These are phyloP conservation scores for Rhizopus delemar DNA, from an alignment of 371 early-diverging fungal genomes.

Conservation along the genomic window DNA sequence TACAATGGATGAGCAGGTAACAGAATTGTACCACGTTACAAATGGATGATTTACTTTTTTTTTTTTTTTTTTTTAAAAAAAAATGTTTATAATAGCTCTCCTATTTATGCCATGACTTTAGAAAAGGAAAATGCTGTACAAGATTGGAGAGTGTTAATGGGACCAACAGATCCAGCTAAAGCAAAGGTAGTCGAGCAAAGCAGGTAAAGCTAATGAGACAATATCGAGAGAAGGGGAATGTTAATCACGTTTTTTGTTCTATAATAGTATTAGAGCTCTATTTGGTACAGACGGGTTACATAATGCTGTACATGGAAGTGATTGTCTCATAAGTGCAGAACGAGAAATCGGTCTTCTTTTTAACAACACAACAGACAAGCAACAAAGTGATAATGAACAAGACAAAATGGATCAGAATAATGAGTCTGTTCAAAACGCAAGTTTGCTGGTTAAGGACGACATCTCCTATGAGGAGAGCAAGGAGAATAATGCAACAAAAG, in stretches of 20 bases:
- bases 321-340: conserved; percentile 61
- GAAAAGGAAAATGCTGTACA: conserved; percentile 65
- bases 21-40: conserved; percentile 2
- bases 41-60: not conserved
- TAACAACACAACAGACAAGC: not conserved
- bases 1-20: conserved; percentile 74
- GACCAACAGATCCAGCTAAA: conserved; percentile 73
- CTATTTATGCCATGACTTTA: conserved; percentile 67
- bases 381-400: not conserved
- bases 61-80: conserved; percentile 4
- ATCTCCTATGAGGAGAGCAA: too few relatives aligned
- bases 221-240: not conserved
- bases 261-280: conserved; percentile 55
- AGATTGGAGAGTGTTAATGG: conserved; percentile 73
- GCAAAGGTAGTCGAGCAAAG: conserved; percentile 63
- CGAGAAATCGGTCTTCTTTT: conserved; percentile 58
- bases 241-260: not conserved
- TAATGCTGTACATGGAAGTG: conserved; percentile 81
- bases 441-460: too few relatives aligned
- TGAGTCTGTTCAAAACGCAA: too few relatives aligned
- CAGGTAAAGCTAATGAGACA: conserved; percentile 23
- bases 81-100: conserved; percentile 48
- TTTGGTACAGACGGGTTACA: conserved; percentile 66
- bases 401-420: not conserved
- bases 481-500: not conserved